Conservation (phyloP, 2,329 filamentous ascomycete species). For the Neocucurbitaria cava region DNA sequence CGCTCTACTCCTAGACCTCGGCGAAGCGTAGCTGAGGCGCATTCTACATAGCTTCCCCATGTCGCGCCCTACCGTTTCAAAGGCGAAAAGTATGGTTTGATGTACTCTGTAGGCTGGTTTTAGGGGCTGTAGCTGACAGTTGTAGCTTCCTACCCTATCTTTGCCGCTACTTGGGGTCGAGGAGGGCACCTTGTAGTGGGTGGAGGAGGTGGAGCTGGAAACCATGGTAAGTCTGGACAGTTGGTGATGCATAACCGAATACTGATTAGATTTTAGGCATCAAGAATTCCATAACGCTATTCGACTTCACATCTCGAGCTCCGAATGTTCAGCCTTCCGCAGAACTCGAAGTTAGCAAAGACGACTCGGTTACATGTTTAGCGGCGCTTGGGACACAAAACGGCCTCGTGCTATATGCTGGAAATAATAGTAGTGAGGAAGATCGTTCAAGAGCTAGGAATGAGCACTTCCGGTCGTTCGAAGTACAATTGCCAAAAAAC, state of each 20-base stretch:
- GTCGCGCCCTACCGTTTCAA: conserved; percentile 42
- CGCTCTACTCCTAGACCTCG: neutral
- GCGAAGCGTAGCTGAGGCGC: conserved; percentile 10
- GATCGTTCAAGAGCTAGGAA: conserved; percentile 80
- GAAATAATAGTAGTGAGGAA: conserved; percentile 77
- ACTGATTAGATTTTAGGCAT: conserved; percentile 69
- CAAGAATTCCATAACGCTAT: conserved; percentile 77
- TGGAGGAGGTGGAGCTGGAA: conserved; percentile 70
- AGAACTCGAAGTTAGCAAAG: conserved; percentile 81
- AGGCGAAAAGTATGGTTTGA: conserved; percentile 33
- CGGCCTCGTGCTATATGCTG: conserved; percentile 65
- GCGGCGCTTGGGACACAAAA: conserved; percentile 70
- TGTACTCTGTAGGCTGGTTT: no score
- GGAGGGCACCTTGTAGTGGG: conserved; percentile 68
- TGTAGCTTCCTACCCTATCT: conserved; percentile 72
- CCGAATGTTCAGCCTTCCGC: conserved; percentile 65
- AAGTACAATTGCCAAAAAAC: conserved; percentile 62
- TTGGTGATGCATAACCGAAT: conserved; percentile 3
- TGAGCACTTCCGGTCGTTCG: conserved; percentile 81
- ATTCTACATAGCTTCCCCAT: conserved; percentile 21
- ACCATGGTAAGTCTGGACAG: conserved; percentile 20
- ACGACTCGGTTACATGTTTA: conserved; percentile 88
- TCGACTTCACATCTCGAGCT: conserved; percentile 73
- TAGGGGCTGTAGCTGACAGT: conserved; percentile 1
- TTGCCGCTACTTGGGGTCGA: conserved; percentile 72